Conservation (phyloP, 139 green algal species). For the Limnomonas spitsbergensis region DNA sequence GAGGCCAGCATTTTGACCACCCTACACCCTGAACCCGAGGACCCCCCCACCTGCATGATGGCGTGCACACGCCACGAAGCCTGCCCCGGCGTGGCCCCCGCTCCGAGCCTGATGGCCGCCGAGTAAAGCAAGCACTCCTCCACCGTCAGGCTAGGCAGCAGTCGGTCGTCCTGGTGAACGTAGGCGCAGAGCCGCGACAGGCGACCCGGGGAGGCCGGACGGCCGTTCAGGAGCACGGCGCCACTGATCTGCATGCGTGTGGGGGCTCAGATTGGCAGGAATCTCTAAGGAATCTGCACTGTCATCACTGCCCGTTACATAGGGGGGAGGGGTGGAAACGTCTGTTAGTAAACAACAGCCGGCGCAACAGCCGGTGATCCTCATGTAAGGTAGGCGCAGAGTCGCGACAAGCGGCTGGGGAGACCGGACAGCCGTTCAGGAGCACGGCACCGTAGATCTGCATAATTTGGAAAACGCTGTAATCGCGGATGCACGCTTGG, state of each 20-base stretch:
- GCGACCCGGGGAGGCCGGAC: not conserved
- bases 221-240: not conserved
- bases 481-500: no score
- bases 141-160: constrained; percentile 70
- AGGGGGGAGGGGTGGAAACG: no score
- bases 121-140: constrained; percentile 45
- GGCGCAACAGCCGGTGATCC: constrained; percentile 59
- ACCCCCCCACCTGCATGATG: not conserved
- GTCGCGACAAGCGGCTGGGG: constrained; percentile 15
- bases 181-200: constrained; percentile 48
- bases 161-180: constrained; percentile 70
- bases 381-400: constrained; percentile 74
- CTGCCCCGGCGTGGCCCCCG: not conserved
- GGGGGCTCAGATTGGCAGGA: no score
- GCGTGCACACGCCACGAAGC: not conserved
- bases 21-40: no score
- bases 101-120: constrained; percentile 31
- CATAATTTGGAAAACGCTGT: no score
- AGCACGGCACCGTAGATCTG: not conserved
- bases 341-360: no score
- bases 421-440: not conserved
- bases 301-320: no score
- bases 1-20: no score
- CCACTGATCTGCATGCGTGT: not conserved
- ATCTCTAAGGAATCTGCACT: no score